phyloP scores from a whole-genome alignment of 2,329 filamentous ascomycete genomes.

The Trichophyton benhamiae region DNA sequence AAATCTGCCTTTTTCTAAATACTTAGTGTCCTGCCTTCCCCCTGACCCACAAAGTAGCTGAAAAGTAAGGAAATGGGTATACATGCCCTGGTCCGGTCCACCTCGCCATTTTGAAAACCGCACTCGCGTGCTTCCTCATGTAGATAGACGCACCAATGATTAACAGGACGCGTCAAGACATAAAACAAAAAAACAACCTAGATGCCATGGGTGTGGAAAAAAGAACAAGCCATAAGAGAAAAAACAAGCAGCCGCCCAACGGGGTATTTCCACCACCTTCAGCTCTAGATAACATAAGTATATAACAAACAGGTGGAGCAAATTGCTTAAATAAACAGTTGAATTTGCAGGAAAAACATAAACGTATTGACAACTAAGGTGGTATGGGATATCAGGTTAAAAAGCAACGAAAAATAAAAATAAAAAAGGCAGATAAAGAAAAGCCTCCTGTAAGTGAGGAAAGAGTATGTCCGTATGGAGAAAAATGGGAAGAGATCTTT shows the following conservation, averaged over 20 bases:
- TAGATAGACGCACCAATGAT: constrained; percentile 1
- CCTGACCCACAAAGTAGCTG: neutral
- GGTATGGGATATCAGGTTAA: neutral
- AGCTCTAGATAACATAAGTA: neutral
- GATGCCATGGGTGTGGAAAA: neutral
- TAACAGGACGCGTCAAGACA: neutral
- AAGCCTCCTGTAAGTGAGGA: neutral
- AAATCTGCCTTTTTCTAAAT: neutral
- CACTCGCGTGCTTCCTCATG: constrained; percentile 3
- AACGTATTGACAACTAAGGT: constrained; percentile 2
- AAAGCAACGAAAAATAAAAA: neutral
- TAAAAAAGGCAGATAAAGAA: neutral
- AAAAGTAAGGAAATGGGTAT: neutral
- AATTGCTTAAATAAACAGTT: neutral
- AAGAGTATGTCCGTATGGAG: neutral
- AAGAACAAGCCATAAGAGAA: neutral
- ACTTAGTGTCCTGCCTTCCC: neutral
- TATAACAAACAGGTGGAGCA: neutral
- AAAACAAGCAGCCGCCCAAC: neutral
- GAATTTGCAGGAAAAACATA: neutral
- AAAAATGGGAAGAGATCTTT: neutral
- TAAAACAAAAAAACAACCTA: neutral
- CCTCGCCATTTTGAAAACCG: constrained; percentile 2
- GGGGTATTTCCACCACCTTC: neutral
- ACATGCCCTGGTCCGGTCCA: neutral